A percentile compares a stretch with the other conserved stretches of the same genome.
phyloP scores from a whole-genome alignment of 148 eudicot genomes.

The Chenopodium album region DNA sequence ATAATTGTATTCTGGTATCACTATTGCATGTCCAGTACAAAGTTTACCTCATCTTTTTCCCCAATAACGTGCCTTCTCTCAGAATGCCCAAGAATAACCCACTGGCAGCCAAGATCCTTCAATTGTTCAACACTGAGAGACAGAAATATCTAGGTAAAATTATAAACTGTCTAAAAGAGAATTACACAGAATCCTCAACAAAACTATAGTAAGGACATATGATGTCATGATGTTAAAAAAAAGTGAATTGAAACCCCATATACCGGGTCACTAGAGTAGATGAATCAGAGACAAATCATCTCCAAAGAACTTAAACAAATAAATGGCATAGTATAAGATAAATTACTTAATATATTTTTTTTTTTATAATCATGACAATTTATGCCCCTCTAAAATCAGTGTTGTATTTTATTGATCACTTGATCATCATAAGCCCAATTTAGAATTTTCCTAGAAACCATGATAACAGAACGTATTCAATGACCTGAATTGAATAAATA shows the following conservation, averaged over 20 bases:
- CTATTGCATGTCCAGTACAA: not conserved
- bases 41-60: constrained; percentile 70
- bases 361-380: not conserved
- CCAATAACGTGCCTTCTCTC: constrained; percentile 88
- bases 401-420: not conserved
- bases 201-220: not conserved
- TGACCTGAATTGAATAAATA: not conserved
- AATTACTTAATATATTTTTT: not conserved
- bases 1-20: not conserved
- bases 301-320: not conserved
- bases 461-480: not conserved
- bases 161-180: not conserved
- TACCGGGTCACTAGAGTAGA: not conserved
- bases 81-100: constrained; percentile 98
- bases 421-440: not conserved
- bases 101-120: constrained; percentile 85
- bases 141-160: not conserved
- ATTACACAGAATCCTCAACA: not conserved
- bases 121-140: constrained; percentile 72
- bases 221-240: not conserved
- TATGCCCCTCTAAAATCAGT: not conserved
- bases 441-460: not conserved
- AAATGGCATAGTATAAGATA: not conserved
- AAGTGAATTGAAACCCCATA: not conserved
- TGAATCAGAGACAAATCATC: not conserved